Percentiles rank a stretch among this genome's conserved stretches.
Conservation (phyloP, 441 rosid genomes). For the Gossypium trilobum region DNA sequence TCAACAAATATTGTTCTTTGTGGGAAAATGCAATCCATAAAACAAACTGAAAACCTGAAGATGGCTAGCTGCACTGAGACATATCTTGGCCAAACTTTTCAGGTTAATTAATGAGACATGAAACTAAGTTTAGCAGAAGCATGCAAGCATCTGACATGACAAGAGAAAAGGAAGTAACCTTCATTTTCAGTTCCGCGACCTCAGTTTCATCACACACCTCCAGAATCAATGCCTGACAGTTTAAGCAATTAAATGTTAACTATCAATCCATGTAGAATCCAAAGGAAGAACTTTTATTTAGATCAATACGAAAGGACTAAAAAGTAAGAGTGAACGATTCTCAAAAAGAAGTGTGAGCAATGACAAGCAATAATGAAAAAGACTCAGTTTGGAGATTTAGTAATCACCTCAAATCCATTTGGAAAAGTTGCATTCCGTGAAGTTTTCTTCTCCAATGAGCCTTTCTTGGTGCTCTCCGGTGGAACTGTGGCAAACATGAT, state of each 20-base stretch:
- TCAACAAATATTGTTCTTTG: neutral
- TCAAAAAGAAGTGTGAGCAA: neutral
- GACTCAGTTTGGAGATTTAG: neutral
- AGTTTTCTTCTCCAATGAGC: conserved; percentile 34
- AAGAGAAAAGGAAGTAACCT: conserved; percentile 39
- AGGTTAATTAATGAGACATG: neutral
- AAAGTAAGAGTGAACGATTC: neutral
- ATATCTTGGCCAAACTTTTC: neutral
- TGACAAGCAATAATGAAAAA: neutral
- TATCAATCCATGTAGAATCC: neutral
- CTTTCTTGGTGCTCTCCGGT: conserved; percentile 26
- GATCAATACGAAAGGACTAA: neutral
- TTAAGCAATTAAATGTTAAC: conserved; percentile 10
- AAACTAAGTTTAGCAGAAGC: conserved; percentile 3
- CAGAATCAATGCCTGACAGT: conserved; percentile 53
- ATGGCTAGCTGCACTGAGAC: neutral
- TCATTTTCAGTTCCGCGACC: conserved; percentile 76
- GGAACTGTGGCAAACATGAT: conserved; percentile 23
- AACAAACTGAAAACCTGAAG: neutral
- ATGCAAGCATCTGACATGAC: conserved; percentile 3
- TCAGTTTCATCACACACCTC: conserved; percentile 94
- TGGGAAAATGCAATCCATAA: neutral
- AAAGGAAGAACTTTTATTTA: neutral
- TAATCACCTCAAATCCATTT: conserved; percentile 50
- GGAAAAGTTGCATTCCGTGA: conserved; percentile 48